phyloP scores from a whole-genome alignment of 2,329 filamentous ascomycete species.

The Leptographium lundbergii region DNA sequence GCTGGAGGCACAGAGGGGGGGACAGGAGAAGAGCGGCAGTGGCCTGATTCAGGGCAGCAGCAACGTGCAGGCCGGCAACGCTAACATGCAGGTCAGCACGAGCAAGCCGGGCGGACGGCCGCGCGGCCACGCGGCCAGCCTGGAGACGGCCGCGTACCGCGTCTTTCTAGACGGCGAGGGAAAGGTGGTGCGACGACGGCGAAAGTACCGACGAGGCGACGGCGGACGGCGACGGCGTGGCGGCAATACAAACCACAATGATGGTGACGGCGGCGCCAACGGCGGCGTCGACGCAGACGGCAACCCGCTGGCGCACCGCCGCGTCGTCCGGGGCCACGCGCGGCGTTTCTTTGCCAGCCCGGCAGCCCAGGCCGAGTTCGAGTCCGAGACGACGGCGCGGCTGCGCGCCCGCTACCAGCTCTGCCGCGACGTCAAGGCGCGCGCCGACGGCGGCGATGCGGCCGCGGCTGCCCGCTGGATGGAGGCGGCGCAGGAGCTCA shows the following conservation, averaged over 20 bases:
- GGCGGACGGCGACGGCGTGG: not conserved
- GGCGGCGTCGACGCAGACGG: not conserved
- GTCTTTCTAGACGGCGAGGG: slow-evolving; percentile 12
- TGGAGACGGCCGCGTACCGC: slow-evolving; percentile 12
- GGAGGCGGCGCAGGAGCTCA: slow-evolving; percentile 43
- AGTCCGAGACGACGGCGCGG: slow-evolving; percentile 16
- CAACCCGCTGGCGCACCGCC: slow-evolving; percentile 7
- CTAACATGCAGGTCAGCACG: too few relatives aligned
- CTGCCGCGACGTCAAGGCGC: slow-evolving; percentile 26
- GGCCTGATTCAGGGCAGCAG: slow-evolving; percentile 17
- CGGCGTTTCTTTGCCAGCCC: slow-evolving; percentile 14
- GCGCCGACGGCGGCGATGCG: slow-evolving; percentile 21
- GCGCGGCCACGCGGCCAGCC: slow-evolving; percentile 8
- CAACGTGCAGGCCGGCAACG: slow-evolving; percentile 16
- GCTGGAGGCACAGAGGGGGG: slow-evolving; percentile 31
- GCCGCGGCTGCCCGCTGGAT: slow-evolving; percentile 42
- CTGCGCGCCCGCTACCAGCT: slow-evolving; percentile 26
- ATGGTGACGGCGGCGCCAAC: not conserved
- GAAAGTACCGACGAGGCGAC: slow-evolving; percentile 7
- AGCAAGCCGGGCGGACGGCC: slow-evolving; percentile 8
- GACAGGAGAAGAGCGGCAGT: not conserved
- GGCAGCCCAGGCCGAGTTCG: slow-evolving; percentile 16
- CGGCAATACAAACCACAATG: too few relatives aligned
- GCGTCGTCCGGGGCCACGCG: slow-evolving; percentile 4
- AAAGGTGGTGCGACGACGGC: slow-evolving; percentile 11